A percentile compares a stretch with the other conserved stretches of the same genome.
These are phyloP conservation scores for Aspergillus fructus DNA, from an alignment of 2,329 filamentous ascomycete species.

Conservation along the genomic window DNA sequence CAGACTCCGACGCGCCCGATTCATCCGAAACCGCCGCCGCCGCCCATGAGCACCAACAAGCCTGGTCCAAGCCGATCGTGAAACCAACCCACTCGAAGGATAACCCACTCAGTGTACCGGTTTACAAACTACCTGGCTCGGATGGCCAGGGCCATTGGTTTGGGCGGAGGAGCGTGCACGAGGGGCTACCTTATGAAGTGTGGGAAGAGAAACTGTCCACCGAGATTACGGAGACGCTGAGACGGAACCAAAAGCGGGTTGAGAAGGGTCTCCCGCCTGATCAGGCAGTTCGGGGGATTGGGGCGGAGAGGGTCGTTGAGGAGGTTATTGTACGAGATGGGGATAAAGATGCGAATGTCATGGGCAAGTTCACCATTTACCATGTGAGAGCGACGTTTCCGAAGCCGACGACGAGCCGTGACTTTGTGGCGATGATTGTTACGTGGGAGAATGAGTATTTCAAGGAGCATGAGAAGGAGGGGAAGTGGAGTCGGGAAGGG, in stretches of 20 bases:
- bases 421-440: constrained; percentile 79
- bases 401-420: constrained; percentile 80
- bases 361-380: constrained; percentile 60
- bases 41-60: constrained; percentile 58
- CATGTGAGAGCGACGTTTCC: constrained; percentile 87
- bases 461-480: constrained; percentile 14
- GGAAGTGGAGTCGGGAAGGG: constrained; percentile 35
- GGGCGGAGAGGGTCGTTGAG: constrained; percentile 74
- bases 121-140: constrained; percentile 76
- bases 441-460: constrained; percentile 55
- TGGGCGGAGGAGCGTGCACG: constrained; percentile 77
- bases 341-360: not conserved
- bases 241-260: constrained; percentile 67
- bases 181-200: constrained; percentile 71
- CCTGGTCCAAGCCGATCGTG: constrained; percentile 77
- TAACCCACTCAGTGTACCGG: constrained; percentile 71
- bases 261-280: constrained; percentile 66
- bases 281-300: constrained; percentile 79
- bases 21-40: constrained; percentile 49
- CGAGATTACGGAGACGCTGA: constrained; percentile 78
- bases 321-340: constrained; percentile 55
- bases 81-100: constrained; percentile 60
- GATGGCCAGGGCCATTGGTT: constrained; percentile 91
- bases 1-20: too few relatives aligned
- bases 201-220: constrained; percentile 74